These are phyloP conservation scores for Pelargonium cotyledonis DNA, from an alignment of 441 rosid genomes.

Conservation along the genomic window DNA sequence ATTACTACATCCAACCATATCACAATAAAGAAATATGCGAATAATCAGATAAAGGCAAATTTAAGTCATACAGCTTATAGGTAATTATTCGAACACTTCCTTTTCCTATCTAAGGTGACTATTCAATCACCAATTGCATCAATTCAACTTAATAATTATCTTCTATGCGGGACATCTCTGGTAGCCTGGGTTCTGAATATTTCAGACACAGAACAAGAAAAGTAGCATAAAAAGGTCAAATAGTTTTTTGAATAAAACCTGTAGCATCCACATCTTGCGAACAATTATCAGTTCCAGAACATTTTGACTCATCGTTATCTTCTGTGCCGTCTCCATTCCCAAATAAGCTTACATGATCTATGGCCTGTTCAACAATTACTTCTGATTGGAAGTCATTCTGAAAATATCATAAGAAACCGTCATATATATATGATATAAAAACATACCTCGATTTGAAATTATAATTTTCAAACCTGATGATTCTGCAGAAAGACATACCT, in stretches of 20 bases:
- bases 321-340: conserved; percentile 14
- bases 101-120: too few species aligned
- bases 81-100: background rate
- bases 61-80: background rate
- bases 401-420: conserved; percentile 1
- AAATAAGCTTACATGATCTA: conserved; percentile 12
- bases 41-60: background rate
- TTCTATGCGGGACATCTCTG: background rate
- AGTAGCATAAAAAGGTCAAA: background rate
- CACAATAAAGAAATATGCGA: background rate
- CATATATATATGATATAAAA: background rate
- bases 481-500: conserved; percentile 9
- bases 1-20: background rate
- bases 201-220: background rate
- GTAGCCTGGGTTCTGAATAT: background rate
- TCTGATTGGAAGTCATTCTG: conserved; percentile 12
- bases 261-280: conserved; percentile 14
- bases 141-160: background rate
- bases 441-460: background rate
- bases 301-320: conserved; percentile 11
- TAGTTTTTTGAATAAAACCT: conserved; percentile 21
- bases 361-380: background rate
- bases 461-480: conserved; percentile 17
- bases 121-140: background rate
- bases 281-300: conserved; percentile 2